Base-by-base conservation (phyloP, 345 rosid species). In the Trapa incisa region DNA sequence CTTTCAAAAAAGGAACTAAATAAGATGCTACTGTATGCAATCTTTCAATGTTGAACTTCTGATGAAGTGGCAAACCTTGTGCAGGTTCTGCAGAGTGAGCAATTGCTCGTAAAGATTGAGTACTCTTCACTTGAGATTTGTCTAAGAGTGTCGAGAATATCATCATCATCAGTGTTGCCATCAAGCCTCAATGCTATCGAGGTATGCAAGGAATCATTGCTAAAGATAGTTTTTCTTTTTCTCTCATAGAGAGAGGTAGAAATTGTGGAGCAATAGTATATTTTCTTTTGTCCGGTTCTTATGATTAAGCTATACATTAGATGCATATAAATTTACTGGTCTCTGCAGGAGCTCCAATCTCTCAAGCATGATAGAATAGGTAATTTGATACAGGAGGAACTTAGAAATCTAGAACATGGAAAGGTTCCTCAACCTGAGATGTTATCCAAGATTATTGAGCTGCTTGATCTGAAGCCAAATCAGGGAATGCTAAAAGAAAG, bases 401-500 rank as follows among this genome's bases (percentile, higher is more conserved):
- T 86, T 70, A 80, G 71, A 71, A 66, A 75, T 78, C 83, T 50
- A 76, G 76, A 75, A 74, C 84, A 85, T 37, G 92, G 74, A 67
- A 66, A 70, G 56, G 68, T 74, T 67, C 71, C 87, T 79, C 73
- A 79, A 74, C 65, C 78, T 71, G 85, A 81, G 53, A 80, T 73
- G 65, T 70, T 86, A 71, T 65, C 75, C 3, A 79, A 84, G 70
- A 73, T 92, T 47, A 79, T 83, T 64, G 87, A 86, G 65, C 73
- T 82, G 43, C 79, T 87, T 50, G 72, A 83, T 72, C 77, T 93
- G 81, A 78, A 70, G 71, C 76, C 96, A 33, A 85, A 76, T 67
- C 86, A 79, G 61, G 98, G 86, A 66, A 74, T 93, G 68, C 77
- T 88, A 33, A 90, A 80, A 75, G 97, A 93, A 76, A 90, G 85